Conservation (phyloP, 1,284 basidiomycete genomes). For the Sanghuangporus baumii region DNA sequence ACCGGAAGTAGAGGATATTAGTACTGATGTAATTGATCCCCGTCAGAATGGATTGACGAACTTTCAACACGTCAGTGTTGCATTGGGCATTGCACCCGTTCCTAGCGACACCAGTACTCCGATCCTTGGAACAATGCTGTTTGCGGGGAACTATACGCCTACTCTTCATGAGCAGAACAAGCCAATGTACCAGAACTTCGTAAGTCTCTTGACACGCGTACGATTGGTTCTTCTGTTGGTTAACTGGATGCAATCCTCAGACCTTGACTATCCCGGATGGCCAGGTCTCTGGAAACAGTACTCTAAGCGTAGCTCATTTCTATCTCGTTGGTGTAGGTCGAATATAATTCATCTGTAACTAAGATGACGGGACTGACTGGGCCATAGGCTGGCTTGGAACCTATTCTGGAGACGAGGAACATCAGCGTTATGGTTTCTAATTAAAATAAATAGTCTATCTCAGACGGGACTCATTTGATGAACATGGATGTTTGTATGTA, state of each 20-base stretch:
- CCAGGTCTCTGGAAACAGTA: background rate
- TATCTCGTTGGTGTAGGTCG: conserved; percentile 16
- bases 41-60: conserved; percentile 11
- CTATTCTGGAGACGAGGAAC: conserved; percentile 17
- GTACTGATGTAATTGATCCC: background rate
- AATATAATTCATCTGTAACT: background rate
- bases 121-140: conserved; percentile 8
- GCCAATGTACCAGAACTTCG: conserved; percentile 18
- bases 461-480: background rate
- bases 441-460: background rate
- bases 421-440: conserved; percentile 11
- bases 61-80: conserved; percentile 15
- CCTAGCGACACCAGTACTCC: background rate
- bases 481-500: background rate
- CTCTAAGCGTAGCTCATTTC: conserved; percentile 18
- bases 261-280: conserved; percentile 13
- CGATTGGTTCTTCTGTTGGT: background rate
- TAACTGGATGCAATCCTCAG: background rate
- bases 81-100: conserved; percentile 6
- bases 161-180: conserved; percentile 3
- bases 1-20: background rate
- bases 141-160: conserved; percentile 11
- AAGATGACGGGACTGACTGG: background rate
- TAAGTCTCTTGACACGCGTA: conserved; percentile 3
- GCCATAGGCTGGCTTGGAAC: conserved; percentile 14